Base-by-base conservation (phyloP, 768 basidiomycete genomes). In the Pulveroboletus sp. region DNA sequence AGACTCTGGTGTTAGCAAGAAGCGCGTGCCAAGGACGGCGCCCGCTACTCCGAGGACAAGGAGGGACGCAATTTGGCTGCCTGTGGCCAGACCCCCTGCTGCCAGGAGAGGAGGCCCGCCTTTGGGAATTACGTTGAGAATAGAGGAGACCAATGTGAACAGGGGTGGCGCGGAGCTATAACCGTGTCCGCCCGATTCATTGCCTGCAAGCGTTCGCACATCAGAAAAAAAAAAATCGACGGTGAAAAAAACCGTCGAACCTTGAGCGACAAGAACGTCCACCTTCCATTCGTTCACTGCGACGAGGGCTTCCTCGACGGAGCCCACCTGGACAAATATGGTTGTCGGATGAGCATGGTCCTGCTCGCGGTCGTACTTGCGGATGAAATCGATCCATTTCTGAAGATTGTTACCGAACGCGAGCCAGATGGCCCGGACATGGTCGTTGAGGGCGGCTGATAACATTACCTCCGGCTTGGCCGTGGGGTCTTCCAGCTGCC, bases 101-200 rank as follows among this genome's bases (percentile, higher is more conserved):
- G 81, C 89, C 26, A 92, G 67, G 45, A 92, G 57, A 4, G 78
- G 78, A 0, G 80, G 79, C 5, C 72, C 69, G 30, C 65, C 65
- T 30, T 68, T 59, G 4, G 74, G 63, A 16, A 81, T 53, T 11
- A 65, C 69, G 31, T 73, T 64, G 36, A 81, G 67, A 56, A 88
- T 71, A 46, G 73, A 69, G 6, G 84, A 74, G 46, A 90, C 60
- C 37, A 91, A 70, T 13, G 76, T 78, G 47, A 82, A 65, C 45
- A 86, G 72, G 1, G 89, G 80, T 31, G 78, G 76, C 7, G 85
- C 79, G 34, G 73, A 61, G 19, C 68, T 55, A 40, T 74, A 68
- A 7, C 86, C 88, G 66, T 92, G 90, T 23, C 90, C 90, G 8
- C 90, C 90, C 32, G 86, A 79, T 68, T 93, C 90, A 48, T 74